phyloP scores from a whole-genome alignment of 2,329 filamentous ascomycete species.

The Rachicladosporium sp. region DNA sequence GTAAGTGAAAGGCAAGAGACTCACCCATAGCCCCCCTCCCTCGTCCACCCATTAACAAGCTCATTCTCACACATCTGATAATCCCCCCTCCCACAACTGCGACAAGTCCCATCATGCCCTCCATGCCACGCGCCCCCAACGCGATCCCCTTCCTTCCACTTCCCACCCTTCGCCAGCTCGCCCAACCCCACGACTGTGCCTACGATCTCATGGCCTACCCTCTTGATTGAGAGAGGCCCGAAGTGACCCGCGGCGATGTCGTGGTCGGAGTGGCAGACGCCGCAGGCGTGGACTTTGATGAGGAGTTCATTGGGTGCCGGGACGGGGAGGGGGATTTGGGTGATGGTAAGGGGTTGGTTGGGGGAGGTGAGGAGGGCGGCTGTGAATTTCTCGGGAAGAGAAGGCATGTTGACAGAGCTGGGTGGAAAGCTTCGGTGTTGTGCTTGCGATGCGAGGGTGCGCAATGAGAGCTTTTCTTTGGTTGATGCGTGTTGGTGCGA shows the following conservation, averaged over 20 bases:
- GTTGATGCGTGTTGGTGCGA: too few species aligned
- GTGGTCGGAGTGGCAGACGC: slow-evolving; percentile 56
- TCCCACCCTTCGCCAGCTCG: slow-evolving; percentile 42
- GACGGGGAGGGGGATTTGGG: slow-evolving; percentile 45
- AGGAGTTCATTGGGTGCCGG: slow-evolving; percentile 50
- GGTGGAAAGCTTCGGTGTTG: too few species aligned
- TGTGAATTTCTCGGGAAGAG: slow-evolving; percentile 51
- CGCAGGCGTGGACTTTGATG: slow-evolving; percentile 59
- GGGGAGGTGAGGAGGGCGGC: slow-evolving; percentile 48
- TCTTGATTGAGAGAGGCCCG: slow-evolving; percentile 30
- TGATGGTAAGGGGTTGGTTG: slow-evolving; percentile 42
- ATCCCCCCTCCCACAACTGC: slow-evolving; percentile 47
- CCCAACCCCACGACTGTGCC: slow-evolving; percentile 44
- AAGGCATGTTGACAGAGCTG: too few species aligned
- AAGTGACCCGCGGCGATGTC: slow-evolving; percentile 37
- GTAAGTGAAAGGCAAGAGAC: too few species aligned
- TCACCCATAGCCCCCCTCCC: slow-evolving; percentile 48
- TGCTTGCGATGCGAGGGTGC: too few species aligned
- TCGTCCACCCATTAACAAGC: slow-evolving; percentile 51
- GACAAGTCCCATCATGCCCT: slow-evolving; percentile 51
- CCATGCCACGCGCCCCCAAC: slow-evolving; percentile 61
- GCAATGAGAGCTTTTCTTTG: too few species aligned
- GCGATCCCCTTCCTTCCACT: slow-evolving; percentile 51
- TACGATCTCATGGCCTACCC: slow-evolving; percentile 55
- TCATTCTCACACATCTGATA: slow-evolving; percentile 58